Percentiles rank a stretch among this genome's conserved stretches.
Conservation (phyloP, 306 rosid species). For the Myrica gale region DNA sequence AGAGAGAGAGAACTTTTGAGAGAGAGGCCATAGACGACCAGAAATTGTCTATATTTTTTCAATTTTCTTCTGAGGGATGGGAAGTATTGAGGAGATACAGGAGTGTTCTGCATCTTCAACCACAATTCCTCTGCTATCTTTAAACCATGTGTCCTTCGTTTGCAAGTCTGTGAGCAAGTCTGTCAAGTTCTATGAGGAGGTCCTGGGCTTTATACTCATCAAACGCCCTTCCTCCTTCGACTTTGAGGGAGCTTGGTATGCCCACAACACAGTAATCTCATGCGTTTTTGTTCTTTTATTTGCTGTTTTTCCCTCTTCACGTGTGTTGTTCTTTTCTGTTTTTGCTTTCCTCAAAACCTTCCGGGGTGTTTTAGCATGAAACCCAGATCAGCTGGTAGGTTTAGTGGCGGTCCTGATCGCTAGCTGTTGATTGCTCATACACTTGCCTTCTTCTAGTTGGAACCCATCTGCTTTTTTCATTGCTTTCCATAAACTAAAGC, state of each 20-base stretch:
- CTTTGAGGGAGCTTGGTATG: constrained; percentile 70
- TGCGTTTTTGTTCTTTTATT: neutral
- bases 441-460: neutral
- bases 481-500: too few relatives aligned
- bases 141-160: constrained; percentile 61
- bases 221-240: constrained; percentile 69
- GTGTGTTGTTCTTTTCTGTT: neutral
- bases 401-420: neutral
- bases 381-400: neutral
- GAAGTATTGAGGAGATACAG: constrained; percentile 6
- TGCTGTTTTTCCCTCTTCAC: neutral
- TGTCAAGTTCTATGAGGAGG: constrained; percentile 52
- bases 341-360: neutral
- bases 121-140: constrained; percentile 37
- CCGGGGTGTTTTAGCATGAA: neutral
- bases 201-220: constrained; percentile 59
- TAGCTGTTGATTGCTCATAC: neutral
- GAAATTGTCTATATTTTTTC: too few relatives aligned
- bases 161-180: constrained; percentile 54
- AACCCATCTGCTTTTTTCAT: too few relatives aligned
- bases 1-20: neutral
- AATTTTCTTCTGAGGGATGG: constrained; percentile 16
- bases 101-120: constrained; percentile 4
- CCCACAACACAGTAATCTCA: neutral
- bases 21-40: neutral